Conservation (phyloP, 805 yeast species). For the Teunomyces aglyptinius region DNA sequence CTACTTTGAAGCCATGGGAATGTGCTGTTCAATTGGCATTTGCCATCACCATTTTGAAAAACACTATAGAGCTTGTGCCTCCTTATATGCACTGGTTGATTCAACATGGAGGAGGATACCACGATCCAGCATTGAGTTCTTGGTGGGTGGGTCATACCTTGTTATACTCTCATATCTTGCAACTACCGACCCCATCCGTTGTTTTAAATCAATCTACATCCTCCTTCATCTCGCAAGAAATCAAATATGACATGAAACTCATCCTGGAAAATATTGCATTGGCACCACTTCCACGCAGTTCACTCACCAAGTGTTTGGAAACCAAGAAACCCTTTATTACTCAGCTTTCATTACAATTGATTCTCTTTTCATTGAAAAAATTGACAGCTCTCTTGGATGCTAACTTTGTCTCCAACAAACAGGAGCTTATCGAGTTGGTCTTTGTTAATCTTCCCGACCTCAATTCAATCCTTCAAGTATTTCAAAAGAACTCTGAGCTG, state of each 20-base stretch:
- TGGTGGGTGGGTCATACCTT: slow-evolving; percentile 80
- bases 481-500: slow-evolving; percentile 36
- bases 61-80: slow-evolving; percentile 68
- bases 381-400: slow-evolving; percentile 37
- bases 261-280: slow-evolving; percentile 64
- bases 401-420: slow-evolving; percentile 16
- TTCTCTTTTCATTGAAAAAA: slow-evolving; percentile 54
- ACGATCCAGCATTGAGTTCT: slow-evolving; percentile 76
- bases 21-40: slow-evolving; percentile 61
- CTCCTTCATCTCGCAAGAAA: slow-evolving; percentile 30
- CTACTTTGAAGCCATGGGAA: slow-evolving; percentile 78
- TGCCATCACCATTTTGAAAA: slow-evolving; percentile 46
- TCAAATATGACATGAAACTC: slow-evolving; percentile 27
- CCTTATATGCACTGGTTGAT: slow-evolving; percentile 62
- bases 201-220: slow-evolving; percentile 7
- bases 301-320: slow-evolving; percentile 56
- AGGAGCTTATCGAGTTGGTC: slow-evolving; percentile 26
- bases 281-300: slow-evolving; percentile 54
- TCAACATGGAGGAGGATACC: slow-evolving; percentile 58
- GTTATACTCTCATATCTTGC: slow-evolving; percentile 58
- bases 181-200: slow-evolving; percentile 50
- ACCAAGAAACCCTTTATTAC: slow-evolving; percentile 49
- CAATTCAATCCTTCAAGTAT: slow-evolving; percentile 39
- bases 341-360: slow-evolving; percentile 62
- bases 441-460: slow-evolving; percentile 49